Evolutionary conservation across 2,329 filamentous ascomycete species (phyloP), one percentile per base, ranked within the genome.

Genomic region (Fusarium incarnatum): DNA sequence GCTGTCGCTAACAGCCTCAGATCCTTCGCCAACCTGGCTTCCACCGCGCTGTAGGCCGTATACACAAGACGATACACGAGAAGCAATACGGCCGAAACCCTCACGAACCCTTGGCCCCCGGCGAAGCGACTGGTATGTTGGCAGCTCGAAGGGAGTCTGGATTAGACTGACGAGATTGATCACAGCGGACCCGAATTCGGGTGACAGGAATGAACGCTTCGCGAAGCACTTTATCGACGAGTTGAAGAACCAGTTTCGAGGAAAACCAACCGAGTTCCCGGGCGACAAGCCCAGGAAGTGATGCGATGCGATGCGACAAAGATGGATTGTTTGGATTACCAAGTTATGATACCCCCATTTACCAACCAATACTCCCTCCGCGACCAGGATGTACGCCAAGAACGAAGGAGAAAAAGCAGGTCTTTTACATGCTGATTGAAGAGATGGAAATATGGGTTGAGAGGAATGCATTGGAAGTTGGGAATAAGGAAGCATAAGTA

Each of bases 21-120:
- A 83, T 88, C 57, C 83, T 88, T 18, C 79, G 81, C 25, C 85
- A 81, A 18, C 85, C 85, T 2, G 78, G 79, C 11, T 88, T 87
- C 73, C 86, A 88, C 66, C 82, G 82, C 64, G 81, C 81, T 6
- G 86, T 88, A 41, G 83, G 83, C 10, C 80, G 82, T n/a, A 84
- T 88, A 34, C 86, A 88, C 62, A 81, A 81, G 16, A 79, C 76
- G 6, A 81, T 88, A 40, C 77, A 88, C 71, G 84, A 87, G 64
- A 75, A 78, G 20, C 80, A 81, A 46, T 68, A 87, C 65, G 86
- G 86, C 12, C 81, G 84, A 25, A 80, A 85, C 56, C 85, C 86
- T 0, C 78, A 82, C 67, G 84, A 87, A 53, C 86, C 86, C 9
- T 66, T 88, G 12, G 80, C 81, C 1, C 84, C 80, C 2, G 86